Percentiles rank a stretch among this genome's conserved stretches.
Conservation (phyloP, 2,329 filamentous ascomycete genomes). For the Nigrospora osmanthi region DNA sequence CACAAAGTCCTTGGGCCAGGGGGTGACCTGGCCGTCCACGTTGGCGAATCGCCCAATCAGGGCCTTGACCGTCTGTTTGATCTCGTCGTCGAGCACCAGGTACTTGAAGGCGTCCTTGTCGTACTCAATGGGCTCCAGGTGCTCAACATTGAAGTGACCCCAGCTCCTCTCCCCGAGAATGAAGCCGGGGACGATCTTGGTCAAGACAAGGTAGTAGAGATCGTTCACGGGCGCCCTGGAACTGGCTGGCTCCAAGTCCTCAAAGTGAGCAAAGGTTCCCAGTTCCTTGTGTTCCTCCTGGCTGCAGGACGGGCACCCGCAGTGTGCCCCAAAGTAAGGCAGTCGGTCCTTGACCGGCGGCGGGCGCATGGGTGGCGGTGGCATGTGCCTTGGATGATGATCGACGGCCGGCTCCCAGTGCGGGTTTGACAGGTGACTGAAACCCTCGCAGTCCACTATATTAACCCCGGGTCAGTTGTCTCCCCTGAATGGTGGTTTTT, state of each 20-base stretch:
- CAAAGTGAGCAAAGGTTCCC: constrained; percentile 29
- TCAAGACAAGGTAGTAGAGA: constrained; percentile 34
- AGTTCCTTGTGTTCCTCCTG: constrained; percentile 11
- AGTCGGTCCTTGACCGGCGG: constrained; percentile 25
- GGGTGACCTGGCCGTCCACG: not conserved
- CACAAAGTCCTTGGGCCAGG: constrained; percentile 27
- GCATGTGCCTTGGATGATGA: not conserved
- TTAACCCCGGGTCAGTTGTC: no score
- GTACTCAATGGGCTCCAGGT: constrained; percentile 36
- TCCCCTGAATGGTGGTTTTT: no score
- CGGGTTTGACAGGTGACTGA: constrained; percentile 18
- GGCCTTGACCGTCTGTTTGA: constrained; percentile 40
- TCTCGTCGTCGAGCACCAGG: constrained; percentile 39
- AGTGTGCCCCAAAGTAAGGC: constrained; percentile 31
- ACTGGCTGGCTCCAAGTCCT: constrained; percentile 27
- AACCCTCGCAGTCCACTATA: constrained; percentile 30
- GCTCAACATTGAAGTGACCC: constrained; percentile 37
- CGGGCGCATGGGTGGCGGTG: not conserved
- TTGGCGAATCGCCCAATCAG: constrained; percentile 24
- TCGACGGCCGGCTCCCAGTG: no score
- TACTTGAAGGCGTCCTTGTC: constrained; percentile 39
- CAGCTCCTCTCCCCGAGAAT: constrained; percentile 35
- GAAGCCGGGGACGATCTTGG: constrained; percentile 37
- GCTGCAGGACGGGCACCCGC: constrained; percentile 30
- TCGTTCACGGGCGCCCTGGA: constrained; percentile 29